Base-by-base conservation (phyloP, 2,329 filamentous ascomycete species). In the Alternaria viburni region DNA sequence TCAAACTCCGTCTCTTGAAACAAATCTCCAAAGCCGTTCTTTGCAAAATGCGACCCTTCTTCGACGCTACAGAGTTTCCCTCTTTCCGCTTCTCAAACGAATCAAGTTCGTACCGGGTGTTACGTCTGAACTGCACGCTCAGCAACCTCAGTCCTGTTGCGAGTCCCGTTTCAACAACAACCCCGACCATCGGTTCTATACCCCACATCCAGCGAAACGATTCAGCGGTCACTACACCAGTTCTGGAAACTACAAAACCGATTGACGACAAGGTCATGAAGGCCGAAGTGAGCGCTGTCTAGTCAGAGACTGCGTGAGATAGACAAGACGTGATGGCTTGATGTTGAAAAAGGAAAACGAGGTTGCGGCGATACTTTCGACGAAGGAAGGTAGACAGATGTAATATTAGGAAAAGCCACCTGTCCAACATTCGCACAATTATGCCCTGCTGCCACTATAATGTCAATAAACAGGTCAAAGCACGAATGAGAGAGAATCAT, bases 31-130 rank as follows among this genome's bases (percentile, higher is more conserved):
- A 23, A 13, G 7, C 32, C 28, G 21, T 30, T 10, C 15, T n/a
- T 17, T 45, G 3, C 49, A 52, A 19, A 15, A 61, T 61, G 59
- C 59, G 59, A 1, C 54, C 59, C 7, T 61, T 51, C 12, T 61
- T 61, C 36, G 59, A 61, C 9, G 69, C 65, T 54, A 62, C 67
- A 52, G 61, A 66, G 58, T 4, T 46, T 44, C 65, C 67, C 44
- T 44, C 57, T 0, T 61, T 51, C 28, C 52, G 59, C 26, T 32
- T 46, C 17, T n/a, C 45, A 26, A 19, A 61, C 30, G 52, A 57
- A 5, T 17, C 52, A 13, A 43, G 58, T 15, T 15, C 23, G 1
- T 57, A 49, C 26, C 52, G 44, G 9, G 15, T 10, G 23, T 4
- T 52, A 36, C 19, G 28, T 15, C 21, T 28, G n/a, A 52, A 52